Conservation (phyloP, 805 yeast species). For the Hanseniaspora vineae region DNA sequence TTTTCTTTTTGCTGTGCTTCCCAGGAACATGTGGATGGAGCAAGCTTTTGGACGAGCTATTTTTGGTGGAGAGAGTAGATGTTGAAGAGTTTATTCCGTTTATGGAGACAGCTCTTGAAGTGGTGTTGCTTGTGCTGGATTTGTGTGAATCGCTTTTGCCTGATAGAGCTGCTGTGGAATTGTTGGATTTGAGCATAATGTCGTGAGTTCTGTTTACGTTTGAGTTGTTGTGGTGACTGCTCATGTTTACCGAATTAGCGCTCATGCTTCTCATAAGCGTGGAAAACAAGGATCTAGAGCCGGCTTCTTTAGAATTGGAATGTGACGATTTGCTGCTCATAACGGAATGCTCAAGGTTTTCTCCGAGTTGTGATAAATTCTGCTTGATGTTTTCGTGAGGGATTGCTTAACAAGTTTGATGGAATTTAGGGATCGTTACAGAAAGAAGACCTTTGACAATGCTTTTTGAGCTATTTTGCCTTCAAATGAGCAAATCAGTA, state of each 20-base stretch:
- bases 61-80: neutral
- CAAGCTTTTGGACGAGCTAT: neutral
- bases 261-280: neutral
- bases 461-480: too few species aligned
- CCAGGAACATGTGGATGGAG: neutral
- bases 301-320: neutral
- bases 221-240: neutral
- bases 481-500: too few species aligned
- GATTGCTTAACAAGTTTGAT: too few species aligned
- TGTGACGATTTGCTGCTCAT: neutral
- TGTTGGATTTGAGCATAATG: neutral
- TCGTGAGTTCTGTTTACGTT: neutral
- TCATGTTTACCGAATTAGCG: neutral
- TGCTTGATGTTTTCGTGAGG: too few species aligned
- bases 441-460: too few species aligned
- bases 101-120: too few species aligned
- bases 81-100: neutral
- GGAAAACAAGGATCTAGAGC: neutral
- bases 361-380: too few species aligned
- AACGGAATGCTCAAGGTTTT: too few species aligned
- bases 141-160: too few species aligned
- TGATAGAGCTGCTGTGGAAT: neutral
- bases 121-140: too few species aligned
- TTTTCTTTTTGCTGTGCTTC: slow-evolving; percentile 13
- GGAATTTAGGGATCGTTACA: too few species aligned